Percentiles rank a stretch among this genome's conserved stretches.
Evolutionary conservation across 768 basidiomycete genomes (phyloP).

Genomic region (Russula brevipes): DNA sequence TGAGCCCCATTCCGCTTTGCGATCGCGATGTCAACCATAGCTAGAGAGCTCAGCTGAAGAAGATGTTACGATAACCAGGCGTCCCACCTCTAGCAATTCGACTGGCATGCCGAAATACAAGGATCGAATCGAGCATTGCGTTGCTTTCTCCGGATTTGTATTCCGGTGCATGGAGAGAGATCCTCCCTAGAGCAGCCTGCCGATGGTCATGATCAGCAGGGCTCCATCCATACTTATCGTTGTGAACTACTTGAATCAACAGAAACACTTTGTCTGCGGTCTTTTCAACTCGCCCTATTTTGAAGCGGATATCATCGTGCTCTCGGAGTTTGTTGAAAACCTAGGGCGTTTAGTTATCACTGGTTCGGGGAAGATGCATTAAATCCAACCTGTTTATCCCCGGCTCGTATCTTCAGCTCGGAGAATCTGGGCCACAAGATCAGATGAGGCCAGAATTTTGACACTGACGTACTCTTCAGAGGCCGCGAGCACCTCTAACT

Average conservation of each 20-base stretch:
- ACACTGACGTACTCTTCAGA: constrained; percentile 29
- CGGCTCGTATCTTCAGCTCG: constrained; percentile 61
- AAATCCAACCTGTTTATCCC: constrained; percentile 62
- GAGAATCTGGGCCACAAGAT: constrained; percentile 45
- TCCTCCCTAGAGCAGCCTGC: constrained; percentile 67
- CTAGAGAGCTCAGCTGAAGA: constrained; percentile 36
- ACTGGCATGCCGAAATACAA: constrained; percentile 67
- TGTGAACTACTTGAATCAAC: constrained; percentile 58
- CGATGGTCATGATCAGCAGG: constrained; percentile 15
- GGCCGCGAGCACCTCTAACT: constrained; percentile 24
- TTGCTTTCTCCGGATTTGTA: constrained; percentile 69
- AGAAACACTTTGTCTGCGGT: constrained; percentile 75
- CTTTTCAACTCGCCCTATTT: constrained; percentile 62
- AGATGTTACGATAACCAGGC: background rate
- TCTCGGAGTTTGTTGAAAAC: constrained; percentile 62
- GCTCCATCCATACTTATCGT: background rate
- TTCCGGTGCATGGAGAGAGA: constrained; percentile 63
- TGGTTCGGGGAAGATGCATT: background rate
- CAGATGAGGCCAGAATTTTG: background rate
- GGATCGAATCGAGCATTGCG: constrained; percentile 60
- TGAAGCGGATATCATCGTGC: constrained; percentile 77
- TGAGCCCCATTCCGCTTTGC: constrained; percentile 59
- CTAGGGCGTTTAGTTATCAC: constrained; percentile 27
- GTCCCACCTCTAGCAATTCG: constrained; percentile 69
- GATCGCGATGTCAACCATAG: constrained; percentile 71